Base-by-base conservation (phyloP, 306 rosid species). In the Dalbergia cultrata region DNA sequence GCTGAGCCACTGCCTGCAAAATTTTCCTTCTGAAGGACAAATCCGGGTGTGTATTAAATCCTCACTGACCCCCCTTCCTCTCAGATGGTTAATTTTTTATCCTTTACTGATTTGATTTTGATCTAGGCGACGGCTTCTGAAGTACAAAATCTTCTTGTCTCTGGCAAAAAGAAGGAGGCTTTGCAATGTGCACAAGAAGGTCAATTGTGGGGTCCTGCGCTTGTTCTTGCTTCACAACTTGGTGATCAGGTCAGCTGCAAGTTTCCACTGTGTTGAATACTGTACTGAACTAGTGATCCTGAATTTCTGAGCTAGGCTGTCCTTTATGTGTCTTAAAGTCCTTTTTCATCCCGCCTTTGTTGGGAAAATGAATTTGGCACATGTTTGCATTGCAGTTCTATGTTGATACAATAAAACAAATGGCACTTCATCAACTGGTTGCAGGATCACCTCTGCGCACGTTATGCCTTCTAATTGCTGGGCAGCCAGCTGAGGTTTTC, bases 131-230 rank as follows among this genome's bases (percentile, higher is more conserved):
- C 90, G 50, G 96, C 98, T 65, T 87, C 91, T 61, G 98, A 91
- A 88, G 99, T 95, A n/a, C 99, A 95, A 85, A 90, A 86, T 82
- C 91, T 89, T 84, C 92, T 95, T 71, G 93, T 93, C 57, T 90
- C 94, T 79, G 98, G 99, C 26, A 90, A 91, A 85, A 95, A 90
- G 90, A 90, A 52, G 86, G 98, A 95, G 80, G 99, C 98, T 79
- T 81, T 95, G 71, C 94, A 89, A 70, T 87, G 74, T 81, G 99
- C 99, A 49, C 96, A 91, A 82, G 97, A 88, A 80, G 98, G 99
- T 79, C 99, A 95, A 12, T 77, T 95, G 89, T 95, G 99, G 99
- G 99, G 99, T 57, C 99, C 99, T 59, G 98, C 99, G 4, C 93
- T 95, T 85, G 91, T 93, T 79, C 92, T 95, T 81, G 94, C 99